Evolutionary conservation across 352 stramenopile species (phyloP).

Genomic region (Phytophthora sp.): DNA sequence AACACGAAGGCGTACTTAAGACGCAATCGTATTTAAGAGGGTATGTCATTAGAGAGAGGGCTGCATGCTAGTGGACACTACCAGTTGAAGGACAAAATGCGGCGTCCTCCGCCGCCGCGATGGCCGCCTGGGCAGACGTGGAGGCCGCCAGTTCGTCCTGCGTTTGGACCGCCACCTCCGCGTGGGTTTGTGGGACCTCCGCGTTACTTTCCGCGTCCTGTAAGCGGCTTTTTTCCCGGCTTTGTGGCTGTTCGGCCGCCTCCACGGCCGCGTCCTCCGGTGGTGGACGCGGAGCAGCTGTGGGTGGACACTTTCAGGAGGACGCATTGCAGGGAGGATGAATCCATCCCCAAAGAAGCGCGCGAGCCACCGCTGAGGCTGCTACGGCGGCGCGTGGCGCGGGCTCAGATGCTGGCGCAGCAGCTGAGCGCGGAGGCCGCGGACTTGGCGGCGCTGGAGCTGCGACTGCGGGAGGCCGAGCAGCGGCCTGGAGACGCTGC

Average conservation of each 20-base stretch:
- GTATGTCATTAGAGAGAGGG: no score
- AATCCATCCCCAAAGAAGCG: not conserved
- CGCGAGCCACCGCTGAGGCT: conserved; percentile 29
- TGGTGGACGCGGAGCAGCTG: conserved; percentile 23
- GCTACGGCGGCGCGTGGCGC: conserved; percentile 24
- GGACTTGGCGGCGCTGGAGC: conserved; percentile 29
- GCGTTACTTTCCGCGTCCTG: conserved; percentile 2
- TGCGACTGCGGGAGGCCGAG: conserved; percentile 17
- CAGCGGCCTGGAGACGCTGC: not conserved
- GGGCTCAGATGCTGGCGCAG: conserved; percentile 21
- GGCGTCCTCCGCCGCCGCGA: conserved; percentile 10
- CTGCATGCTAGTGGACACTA: no score
- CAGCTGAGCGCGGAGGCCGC: conserved; percentile 25
- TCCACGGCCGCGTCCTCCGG: conserved; percentile 8
- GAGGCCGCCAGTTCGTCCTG: conserved; percentile 12
- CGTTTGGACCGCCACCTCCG: conserved; percentile 3
- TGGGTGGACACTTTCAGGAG: conserved; percentile 37
- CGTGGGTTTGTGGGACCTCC: not conserved
- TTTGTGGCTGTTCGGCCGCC: conserved; percentile 5
- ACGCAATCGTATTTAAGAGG: no score
- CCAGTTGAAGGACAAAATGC: conserved; percentile 2
- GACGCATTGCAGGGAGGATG: conserved; percentile 15
- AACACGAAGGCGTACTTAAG: no score
- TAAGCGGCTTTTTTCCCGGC: conserved; percentile 14
- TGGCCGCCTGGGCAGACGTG: conserved; percentile 11